Conservation (phyloP, 169 alveolate species). For the Plasmodium chabaudi region DNA sequence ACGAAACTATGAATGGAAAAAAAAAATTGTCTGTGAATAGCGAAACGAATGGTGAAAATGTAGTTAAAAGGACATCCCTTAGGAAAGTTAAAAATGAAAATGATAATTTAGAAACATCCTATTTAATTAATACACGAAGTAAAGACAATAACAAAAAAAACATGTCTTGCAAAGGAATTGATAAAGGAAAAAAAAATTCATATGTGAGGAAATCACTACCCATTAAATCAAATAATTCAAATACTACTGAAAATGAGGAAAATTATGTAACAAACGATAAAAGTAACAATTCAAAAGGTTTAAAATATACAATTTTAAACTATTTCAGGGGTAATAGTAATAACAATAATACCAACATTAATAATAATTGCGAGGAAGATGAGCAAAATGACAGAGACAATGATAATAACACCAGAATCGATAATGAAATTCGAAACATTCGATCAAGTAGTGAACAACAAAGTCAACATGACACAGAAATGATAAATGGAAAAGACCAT, state of each 20-base stretch:
- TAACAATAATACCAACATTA: not conserved
- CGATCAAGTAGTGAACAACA: no score
- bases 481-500: no score
- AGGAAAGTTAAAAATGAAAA: constrained; percentile 49
- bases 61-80: constrained; percentile 20
- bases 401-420: not conserved
- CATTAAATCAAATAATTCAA: not conserved
- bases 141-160: constrained; percentile 35
- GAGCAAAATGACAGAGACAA: not conserved
- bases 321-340: constrained; percentile 16
- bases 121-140: constrained; percentile 42
- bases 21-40: constrained; percentile 23
- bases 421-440: no score
- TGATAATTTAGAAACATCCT: constrained; percentile 27
- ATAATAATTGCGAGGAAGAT: not conserved
- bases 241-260: constrained; percentile 16
- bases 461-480: no score
- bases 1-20: constrained; percentile 47
- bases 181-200: constrained; percentile 40
- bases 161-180: constrained; percentile 15
- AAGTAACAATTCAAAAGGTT: not conserved
- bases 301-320: constrained; percentile 25
- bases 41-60: constrained; percentile 9
- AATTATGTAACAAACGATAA: not conserved
- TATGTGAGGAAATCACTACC: constrained; percentile 5